phyloP scores from a whole-genome alignment of 2,329 filamentous ascomycete genomes.

The Botrytis sinoallii region DNA sequence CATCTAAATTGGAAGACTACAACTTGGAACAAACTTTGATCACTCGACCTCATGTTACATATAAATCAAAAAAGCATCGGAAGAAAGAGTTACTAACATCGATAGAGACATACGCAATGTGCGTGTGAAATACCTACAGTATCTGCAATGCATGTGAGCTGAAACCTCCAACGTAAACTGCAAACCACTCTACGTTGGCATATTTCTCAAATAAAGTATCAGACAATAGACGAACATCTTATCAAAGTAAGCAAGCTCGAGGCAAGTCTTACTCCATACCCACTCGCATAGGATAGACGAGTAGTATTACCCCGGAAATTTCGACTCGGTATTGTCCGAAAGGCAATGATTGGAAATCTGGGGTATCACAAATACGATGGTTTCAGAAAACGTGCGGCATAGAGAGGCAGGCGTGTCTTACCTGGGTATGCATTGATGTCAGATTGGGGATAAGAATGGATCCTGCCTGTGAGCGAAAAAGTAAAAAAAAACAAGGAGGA shows the following conservation, averaged over 20 bases:
- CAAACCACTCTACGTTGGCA: background rate
- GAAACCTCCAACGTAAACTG: background rate
- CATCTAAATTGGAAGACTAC: background rate
- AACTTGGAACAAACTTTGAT: background rate
- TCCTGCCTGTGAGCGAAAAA: background rate
- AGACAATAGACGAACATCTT: background rate
- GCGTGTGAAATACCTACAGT: background rate
- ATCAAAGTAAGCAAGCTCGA: background rate
- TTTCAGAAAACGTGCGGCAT: background rate
- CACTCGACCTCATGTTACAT: background rate
- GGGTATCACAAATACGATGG: constrained; percentile 1
- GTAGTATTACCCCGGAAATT: constrained; percentile 1
- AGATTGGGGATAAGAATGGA: constrained; percentile 1
- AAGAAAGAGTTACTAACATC: background rate
- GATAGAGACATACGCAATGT: no score
- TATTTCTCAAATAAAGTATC: background rate
- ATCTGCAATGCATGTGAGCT: background rate
- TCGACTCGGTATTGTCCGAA: background rate
- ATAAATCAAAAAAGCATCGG: background rate
- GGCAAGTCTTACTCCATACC: background rate
- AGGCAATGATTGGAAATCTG: background rate
- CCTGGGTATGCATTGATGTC: background rate
- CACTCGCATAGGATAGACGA: background rate
- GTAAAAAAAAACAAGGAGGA: background rate
- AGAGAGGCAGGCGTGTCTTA: background rate